Evolutionary conservation across 2,329 filamentous ascomycete genomes (phyloP), one percentile per base, ranked within the genome.

Genomic region (Beauveria scarabaeidicola): DNA sequence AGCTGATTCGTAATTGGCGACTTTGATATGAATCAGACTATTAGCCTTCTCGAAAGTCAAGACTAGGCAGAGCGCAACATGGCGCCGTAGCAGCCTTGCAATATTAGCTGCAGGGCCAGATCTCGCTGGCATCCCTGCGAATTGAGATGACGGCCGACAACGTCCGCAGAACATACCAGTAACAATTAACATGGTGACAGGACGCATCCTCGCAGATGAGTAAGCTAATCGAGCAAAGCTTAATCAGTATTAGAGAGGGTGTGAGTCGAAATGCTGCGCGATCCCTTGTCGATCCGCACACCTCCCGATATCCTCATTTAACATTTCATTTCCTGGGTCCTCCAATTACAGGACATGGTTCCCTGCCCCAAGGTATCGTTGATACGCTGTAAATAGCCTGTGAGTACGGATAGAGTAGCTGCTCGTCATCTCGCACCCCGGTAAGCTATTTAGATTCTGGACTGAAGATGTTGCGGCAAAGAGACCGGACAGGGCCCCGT

Each of bases 281-380:
- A 46, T 56, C 10, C 36, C 48, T 53, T 41, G 54, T 32, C 44
- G 41, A 59, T 59, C 47, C n/a, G 56, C 47, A 50, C 54, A 44
- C 55, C 36, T 41, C 36, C 32, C 23, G 19, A 21, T 17, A 15
- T 52, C 5, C 25, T 58, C 55, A 58, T 53, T 59, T 52, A 47
- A 53, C 29, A 38, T 32, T 41, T 59, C 57, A 59, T 59, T 59
- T 59, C 57, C 57, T 40, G 48, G 29, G 36, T 27, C 32, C 48
- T 38, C 56, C 47, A 58, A 52, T 58, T 25, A 23, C 55, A 51
- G 36, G 55, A 8, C 46, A 15, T 40, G 15, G n/a, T 15, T 50
- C 25, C 23, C 5, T 44, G 46, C 36, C 32, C 10, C n/a, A 10
- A 23, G 19, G 17, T 58, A 25, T 38, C 11, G 55, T 51, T 58